phyloP scores from a whole-genome alignment of 345 rosid genomes.

The Geranium brycei region DNA sequence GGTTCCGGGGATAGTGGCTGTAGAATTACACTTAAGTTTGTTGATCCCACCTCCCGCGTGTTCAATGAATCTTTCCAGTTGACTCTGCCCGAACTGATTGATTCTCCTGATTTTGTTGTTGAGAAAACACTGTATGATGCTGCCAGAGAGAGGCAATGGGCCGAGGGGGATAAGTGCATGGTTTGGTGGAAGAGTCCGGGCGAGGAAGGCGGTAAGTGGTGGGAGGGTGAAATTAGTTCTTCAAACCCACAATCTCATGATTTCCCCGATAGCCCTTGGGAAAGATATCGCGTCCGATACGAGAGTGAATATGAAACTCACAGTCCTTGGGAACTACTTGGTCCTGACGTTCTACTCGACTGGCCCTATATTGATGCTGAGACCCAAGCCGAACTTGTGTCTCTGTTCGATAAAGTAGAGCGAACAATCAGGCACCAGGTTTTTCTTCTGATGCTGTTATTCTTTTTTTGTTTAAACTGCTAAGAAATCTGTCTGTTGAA shows the following conservation, averaged over 20 bases:
- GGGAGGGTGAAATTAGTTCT: constrained; percentile 61
- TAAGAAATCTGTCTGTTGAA: background rate
- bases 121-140: constrained; percentile 79
- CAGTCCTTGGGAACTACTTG: constrained; percentile 95
- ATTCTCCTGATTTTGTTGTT: constrained; percentile 78
- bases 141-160: constrained; percentile 58
- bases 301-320: constrained; percentile 47
- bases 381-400: constrained; percentile 35
- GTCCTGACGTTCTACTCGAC: constrained; percentile 41
- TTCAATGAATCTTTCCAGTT: constrained; percentile 43
- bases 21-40: constrained; percentile 67
- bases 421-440: constrained; percentile 53
- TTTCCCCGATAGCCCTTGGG: constrained; percentile 94
- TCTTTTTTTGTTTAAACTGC: background rate
- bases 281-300: constrained; percentile 48
- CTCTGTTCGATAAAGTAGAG: constrained; percentile 45
- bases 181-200: constrained; percentile 83
- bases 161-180: constrained; percentile 48
- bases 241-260: constrained; percentile 47
- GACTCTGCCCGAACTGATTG: constrained; percentile 67
- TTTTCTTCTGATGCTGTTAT: constrained; percentile 2
- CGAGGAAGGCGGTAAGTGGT: constrained; percentile 73
- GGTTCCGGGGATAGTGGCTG: constrained; percentile 98
- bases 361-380: constrained; percentile 45
- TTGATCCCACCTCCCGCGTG: constrained; percentile 47